phyloP scores from a whole-genome alignment of 352 stramenopile species.

The Globisporangium canariense region DNA sequence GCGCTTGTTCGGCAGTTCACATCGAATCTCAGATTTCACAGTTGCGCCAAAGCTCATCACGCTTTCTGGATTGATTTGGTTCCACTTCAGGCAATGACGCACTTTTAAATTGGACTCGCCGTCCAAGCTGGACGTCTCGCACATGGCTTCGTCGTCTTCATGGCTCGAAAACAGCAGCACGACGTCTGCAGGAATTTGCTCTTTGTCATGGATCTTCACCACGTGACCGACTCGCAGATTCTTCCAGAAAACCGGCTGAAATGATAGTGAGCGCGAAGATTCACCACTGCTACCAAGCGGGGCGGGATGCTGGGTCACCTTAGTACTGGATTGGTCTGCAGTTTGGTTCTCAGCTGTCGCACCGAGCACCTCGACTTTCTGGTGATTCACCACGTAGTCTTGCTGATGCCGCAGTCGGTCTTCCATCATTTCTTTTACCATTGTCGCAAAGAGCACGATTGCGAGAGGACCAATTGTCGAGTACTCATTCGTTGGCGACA shows the following conservation, averaged over 20 bases:
- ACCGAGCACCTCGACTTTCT: slow-evolving; percentile 44
- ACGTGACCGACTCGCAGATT: slow-evolving; percentile 86
- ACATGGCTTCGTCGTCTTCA: slow-evolving; percentile 66
- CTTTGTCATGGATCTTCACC: slow-evolving; percentile 83
- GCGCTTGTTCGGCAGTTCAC: slow-evolving; percentile 74
- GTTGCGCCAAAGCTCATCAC: slow-evolving; percentile 45
- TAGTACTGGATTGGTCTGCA: slow-evolving; percentile 14
- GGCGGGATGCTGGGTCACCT: slow-evolving; percentile 11
- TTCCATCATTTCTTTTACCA: slow-evolving; percentile 85
- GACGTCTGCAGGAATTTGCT: slow-evolving; percentile 91
- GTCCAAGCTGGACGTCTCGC: slow-evolving; percentile 80
- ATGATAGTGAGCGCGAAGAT: slow-evolving; percentile 24
- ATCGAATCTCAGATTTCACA: slow-evolving; percentile 64
- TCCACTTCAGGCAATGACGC: slow-evolving; percentile 60
- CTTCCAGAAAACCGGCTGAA: slow-evolving; percentile 77
- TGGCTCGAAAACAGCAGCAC: slow-evolving; percentile 86
- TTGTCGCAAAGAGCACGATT: slow-evolving; percentile 77
- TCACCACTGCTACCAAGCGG: background rate
- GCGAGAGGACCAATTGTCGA: slow-evolving; percentile 79
- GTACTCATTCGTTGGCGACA: slow-evolving; percentile 87
- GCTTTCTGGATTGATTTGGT: slow-evolving; percentile 32
- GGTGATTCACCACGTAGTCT: slow-evolving; percentile 73
- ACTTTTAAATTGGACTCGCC: slow-evolving; percentile 85
- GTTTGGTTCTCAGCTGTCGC: slow-evolving; percentile 18
- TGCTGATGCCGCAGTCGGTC: slow-evolving; percentile 69